Base-by-base conservation (phyloP, 768 basidiomycete genomes). In the Auriscalpium vulgare region DNA sequence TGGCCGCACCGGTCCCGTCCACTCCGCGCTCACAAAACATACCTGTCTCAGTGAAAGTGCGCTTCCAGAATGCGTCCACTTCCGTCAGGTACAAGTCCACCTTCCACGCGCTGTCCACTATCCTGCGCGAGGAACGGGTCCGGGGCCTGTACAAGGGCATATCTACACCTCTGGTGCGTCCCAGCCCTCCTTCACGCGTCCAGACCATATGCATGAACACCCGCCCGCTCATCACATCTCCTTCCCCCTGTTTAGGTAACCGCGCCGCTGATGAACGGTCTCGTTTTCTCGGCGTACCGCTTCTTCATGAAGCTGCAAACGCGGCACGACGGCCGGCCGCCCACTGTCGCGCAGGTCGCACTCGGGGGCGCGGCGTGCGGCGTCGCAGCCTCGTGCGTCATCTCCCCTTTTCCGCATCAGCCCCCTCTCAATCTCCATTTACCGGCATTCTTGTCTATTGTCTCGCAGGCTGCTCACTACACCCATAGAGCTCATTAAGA, bases 401-500 rank as follows among this genome's bases (percentile, higher is more conserved):
- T 16, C 9, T 21, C 34, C 9, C 54, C 10, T 44, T n/a, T 6
- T 9, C n/a, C 1, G 19, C 29, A 29, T 29, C 29, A 29, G 29
- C 29, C 29, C 29, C 44, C 29, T 46, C 46, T 17, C 17, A 45
- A 47, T 16, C 4, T 21, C 10, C 37, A 17, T 19, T 16, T 19
- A 50, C 16, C 47, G 19, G 8, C 7, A 29, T 35, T 2, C 4
- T 13, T 21, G 9, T 35, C 17, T 37, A 37, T 10, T 17, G 40
- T 2, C 36, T 10, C 29, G 14, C 55, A 91, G 90, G 6, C 61
- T 90, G 10, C 69, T 95, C 55, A 88, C 90, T 2, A 85, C 88
- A 1, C 92, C 93, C 0, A 88, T 85, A 8, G 94, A 95, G 60
- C 78, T 94, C 1, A 76, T 95, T 72, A 95, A 95, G 75, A 91